phyloP scores from a whole-genome alignment of 2,329 filamentous ascomycete genomes.

The Ophiostoma triangulosporum region DNA sequence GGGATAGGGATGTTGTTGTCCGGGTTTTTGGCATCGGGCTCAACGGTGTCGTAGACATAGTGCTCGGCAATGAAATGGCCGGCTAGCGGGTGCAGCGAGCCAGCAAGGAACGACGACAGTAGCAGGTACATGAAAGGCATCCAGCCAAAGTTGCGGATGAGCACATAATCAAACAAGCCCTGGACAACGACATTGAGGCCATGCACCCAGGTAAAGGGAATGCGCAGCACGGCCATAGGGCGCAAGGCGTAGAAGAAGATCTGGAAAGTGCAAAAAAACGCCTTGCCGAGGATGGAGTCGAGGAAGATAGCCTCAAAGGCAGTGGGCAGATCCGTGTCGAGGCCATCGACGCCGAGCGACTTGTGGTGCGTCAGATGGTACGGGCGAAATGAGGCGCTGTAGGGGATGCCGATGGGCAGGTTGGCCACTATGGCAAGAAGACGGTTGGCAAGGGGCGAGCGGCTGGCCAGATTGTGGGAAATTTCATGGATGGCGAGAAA shows the following conservation, averaged over 20 bases:
- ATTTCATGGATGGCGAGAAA: conserved; percentile 99
- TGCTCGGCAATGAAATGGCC: conserved; percentile 99
- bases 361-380: conserved; percentile 99
- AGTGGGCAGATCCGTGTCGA: conserved; percentile 92
- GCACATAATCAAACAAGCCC: conserved; percentile 58
- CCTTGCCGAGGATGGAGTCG: conserved; percentile 88
- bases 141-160: conserved; percentile 47
- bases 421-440: conserved; percentile 88
- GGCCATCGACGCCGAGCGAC: conserved; percentile 86
- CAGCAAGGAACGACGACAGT: conserved; percentile 82
- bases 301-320: conserved; percentile 83
- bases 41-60: conserved; percentile 61
- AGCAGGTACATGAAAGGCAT: conserved; percentile 71
- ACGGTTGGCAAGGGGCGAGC: conserved; percentile 64
- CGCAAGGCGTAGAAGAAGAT: conserved; percentile 97
- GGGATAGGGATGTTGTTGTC: conserved; percentile 55
- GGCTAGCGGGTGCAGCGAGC: conserved; percentile 83
- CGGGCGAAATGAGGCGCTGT: conserved; percentile 81
- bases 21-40: conserved; percentile 40
- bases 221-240: conserved; percentile 84
- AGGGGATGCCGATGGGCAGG: conserved; percentile 87
- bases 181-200: conserved; percentile 69
- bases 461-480: conserved; percentile 92
- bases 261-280: conserved; percentile 98
- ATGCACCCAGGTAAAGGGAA: conserved; percentile 79